Evolutionary conservation across 176 grass and related monocot species (phyloP), one percentile per base, ranked within the genome.

Genomic region (Zizania latifolia): DNA sequence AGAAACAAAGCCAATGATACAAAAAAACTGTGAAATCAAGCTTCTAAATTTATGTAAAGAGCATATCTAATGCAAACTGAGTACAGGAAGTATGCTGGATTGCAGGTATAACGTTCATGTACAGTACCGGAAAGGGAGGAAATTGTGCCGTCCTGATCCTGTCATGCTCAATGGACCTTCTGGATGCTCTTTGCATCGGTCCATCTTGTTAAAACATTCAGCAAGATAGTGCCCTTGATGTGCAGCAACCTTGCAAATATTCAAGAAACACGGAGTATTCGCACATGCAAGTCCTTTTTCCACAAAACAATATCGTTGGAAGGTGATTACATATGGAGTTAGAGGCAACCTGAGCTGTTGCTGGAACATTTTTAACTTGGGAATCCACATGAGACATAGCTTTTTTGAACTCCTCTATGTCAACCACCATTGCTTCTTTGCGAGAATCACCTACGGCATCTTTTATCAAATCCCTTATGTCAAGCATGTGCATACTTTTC

Each of bases 391-490:
- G 62, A 41, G 57, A 57, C 38, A 94, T 58, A 67, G 91, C 91
- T 22, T 87, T 93, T 89, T 94, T 98, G 78, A 98, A 98, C 75
- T 94, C 88, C 85, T 98, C 94, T 81, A 94, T 92, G 76, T 93
- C 62, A 55, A 98, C 44, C 17, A 83, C 87, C 71, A 89, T 75
- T 4, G 82, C 74, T 72, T 92, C 86, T 45, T 86, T 95, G 33
- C 86, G 45, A 26, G 79, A 43, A 80, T 93, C 83, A 62, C 85
- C 91, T 78, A 92, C 48, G 29, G 79, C 76, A 40, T 73, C 76
- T 90, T 81, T 86, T 71, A 98, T 86, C 79, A 98, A 85, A 89
- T 92, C 91, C 45, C 66, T 64, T 76, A 94, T 86, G 51, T 76
- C 84, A 12, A 70, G 75, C 91, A 98, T 98, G 31, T 94, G 94